A percentile compares a stretch with the other conserved stretches of the same genome.
Conservation (phyloP, 257 asterid species). For the Solanum clarkiae region DNA sequence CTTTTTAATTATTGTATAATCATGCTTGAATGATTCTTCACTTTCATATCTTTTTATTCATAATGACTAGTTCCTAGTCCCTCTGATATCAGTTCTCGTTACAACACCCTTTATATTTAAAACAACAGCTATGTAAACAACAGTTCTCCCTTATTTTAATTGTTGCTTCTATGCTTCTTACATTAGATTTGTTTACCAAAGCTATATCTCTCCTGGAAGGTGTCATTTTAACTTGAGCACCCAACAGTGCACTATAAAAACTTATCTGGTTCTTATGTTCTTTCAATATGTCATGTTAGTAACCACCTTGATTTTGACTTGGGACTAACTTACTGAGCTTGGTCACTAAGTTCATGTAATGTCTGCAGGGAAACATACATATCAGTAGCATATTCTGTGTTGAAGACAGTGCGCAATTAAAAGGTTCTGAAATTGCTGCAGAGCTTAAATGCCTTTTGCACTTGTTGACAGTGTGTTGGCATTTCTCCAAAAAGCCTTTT, state of each 20-base stretch:
- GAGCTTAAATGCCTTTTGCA: constrained; percentile 75
- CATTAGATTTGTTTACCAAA: neutral
- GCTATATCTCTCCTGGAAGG: neutral
- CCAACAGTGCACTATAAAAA: neutral
- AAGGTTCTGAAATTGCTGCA: constrained; percentile 63
- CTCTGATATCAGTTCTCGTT: neutral
- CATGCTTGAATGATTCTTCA: neutral
- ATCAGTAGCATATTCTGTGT: constrained; percentile 76
- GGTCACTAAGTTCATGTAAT: constrained; percentile 2
- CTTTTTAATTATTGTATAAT: neutral
- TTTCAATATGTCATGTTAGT: neutral
- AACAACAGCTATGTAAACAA: neutral
- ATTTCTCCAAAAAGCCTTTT: constrained; percentile 89
- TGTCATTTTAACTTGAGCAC: neutral
- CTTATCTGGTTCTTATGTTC: neutral
- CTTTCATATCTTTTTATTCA: neutral
- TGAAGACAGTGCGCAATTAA: constrained; percentile 60
- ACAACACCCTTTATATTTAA: neutral
- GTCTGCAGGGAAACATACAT: constrained; percentile 67
- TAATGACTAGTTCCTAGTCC: neutral
- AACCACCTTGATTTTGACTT: neutral
- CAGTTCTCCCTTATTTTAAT: neutral
- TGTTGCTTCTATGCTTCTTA: neutral
- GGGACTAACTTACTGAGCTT: neutral
- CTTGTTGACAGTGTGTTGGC: constrained; percentile 88